A percentile compares a stretch with the other conserved stretches of the same genome.
phyloP scores from a whole-genome alignment of 2,329 filamentous ascomycete genomes.

The Rhexocercosporidium sp. region DNA sequence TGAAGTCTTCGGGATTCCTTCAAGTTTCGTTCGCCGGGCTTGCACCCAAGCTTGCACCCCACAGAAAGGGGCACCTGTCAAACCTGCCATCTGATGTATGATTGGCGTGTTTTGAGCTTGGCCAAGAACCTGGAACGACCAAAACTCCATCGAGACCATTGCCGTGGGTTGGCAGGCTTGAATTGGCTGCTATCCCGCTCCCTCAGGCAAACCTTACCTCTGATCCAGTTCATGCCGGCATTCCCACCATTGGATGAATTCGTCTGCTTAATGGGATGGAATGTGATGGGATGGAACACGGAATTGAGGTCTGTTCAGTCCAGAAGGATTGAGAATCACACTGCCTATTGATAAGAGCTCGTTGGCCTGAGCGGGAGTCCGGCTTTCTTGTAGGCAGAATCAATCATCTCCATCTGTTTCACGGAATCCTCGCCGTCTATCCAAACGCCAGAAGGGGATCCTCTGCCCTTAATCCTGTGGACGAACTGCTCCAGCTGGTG shows the following conservation, averaged over 20 bases:
- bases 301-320: neutral
- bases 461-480: constrained; percentile 48
- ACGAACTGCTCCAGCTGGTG: constrained; percentile 56
- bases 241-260: neutral
- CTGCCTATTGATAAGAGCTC: constrained; percentile 14
- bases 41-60: neutral
- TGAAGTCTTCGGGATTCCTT: constrained; percentile 7
- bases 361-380: constrained; percentile 43
- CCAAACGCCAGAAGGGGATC: constrained; percentile 47
- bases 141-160: neutral
- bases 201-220: constrained; percentile 10
- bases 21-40: constrained; percentile 3
- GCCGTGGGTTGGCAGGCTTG: neutral
- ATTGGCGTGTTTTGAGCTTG: constrained; percentile 12
- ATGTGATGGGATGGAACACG: constrained; percentile 2
- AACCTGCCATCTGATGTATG: constrained; percentile 20
- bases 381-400: constrained; percentile 52
- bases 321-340: neutral
- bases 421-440: constrained; percentile 50
- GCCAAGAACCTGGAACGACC: constrained; percentile 11
- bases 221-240: constrained; percentile 12
- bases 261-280: neutral
- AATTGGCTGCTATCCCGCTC: neutral
- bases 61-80: constrained; percentile 13
- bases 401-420: constrained; percentile 52